Evolutionary conservation across 1,284 basidiomycete genomes (phyloP).

Genomic region (Neonothopanus nambi): DNA sequence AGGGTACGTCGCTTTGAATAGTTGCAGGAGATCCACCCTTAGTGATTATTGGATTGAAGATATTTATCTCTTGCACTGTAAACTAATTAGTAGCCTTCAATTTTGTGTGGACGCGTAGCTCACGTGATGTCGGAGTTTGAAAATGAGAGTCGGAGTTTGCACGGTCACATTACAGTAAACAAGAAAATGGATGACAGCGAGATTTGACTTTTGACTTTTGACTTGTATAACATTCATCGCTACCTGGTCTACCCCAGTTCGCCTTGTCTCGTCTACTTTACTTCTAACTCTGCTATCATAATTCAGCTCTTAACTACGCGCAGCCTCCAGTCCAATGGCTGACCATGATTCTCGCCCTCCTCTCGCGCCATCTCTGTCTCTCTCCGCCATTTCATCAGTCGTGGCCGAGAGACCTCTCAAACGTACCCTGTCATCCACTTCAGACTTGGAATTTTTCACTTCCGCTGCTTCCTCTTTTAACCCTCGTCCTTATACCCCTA

Average conservation of each 20-base stretch:
- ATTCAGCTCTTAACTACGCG: neutral
- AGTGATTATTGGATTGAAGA: conserved; percentile 29
- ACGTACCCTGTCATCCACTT: conserved; percentile 46
- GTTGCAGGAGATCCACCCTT: conserved; percentile 15
- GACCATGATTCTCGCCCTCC: conserved; percentile 12
- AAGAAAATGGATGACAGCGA: neutral
- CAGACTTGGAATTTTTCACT: conserved; percentile 56
- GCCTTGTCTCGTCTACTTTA: neutral
- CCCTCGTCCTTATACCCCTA: conserved; percentile 56
- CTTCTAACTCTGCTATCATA: neutral
- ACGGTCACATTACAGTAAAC: neutral
- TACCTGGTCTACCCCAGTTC: neutral
- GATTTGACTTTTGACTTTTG: neutral
- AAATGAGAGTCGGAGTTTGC: neutral
- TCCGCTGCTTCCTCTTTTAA: conserved; percentile 59
- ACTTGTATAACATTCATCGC: neutral
- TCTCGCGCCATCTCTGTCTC: conserved; percentile 18
- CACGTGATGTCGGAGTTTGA: conserved; percentile 2
- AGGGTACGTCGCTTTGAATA: conserved; percentile 53
- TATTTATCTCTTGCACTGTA: conserved; percentile 56
- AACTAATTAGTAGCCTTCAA: conserved; percentile 14
- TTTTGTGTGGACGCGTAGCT: no score
- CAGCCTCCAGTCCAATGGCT: conserved; percentile 1
- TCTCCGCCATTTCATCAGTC: conserved; percentile 22
- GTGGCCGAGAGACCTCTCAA: conserved; percentile 39